These are phyloP conservation scores for Dactylellina leptospora DNA, from an alignment of 2,329 filamentous ascomycete genomes.

Conservation along the genomic window DNA sequence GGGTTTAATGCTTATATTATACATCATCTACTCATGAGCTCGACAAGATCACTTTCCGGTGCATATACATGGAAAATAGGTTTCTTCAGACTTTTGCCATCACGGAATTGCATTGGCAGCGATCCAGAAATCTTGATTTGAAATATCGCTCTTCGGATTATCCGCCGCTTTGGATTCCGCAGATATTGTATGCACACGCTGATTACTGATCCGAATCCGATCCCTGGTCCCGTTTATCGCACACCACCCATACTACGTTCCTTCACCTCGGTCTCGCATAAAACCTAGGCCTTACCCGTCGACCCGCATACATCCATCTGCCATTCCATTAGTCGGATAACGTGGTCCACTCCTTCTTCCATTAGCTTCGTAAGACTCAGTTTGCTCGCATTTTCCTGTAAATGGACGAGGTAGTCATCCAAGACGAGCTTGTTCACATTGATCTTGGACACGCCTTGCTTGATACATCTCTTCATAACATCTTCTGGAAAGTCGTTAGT, in stretches of 20 bases:
- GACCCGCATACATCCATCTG: constrained; percentile 65
- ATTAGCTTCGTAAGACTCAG: constrained; percentile 61
- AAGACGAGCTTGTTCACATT: constrained; percentile 69
- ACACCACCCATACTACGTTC: constrained; percentile 6
- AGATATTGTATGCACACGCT: background rate
- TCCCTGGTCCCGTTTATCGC: constrained; percentile 21
- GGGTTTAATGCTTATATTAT: constrained; percentile 11
- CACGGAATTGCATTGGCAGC: background rate
- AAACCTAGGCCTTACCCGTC: constrained; percentile 61
- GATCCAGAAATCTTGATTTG: background rate
- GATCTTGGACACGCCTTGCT: constrained; percentile 66
- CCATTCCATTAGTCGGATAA: constrained; percentile 61
- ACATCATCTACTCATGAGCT: background rate
- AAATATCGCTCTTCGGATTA: constrained; percentile 49
- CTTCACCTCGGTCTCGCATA: background rate
- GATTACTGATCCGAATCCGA: constrained; percentile 19
- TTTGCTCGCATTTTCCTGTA: constrained; percentile 61
- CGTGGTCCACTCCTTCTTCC: constrained; percentile 62
- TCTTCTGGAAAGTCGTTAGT: constrained; percentile 67
- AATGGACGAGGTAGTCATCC: constrained; percentile 62
- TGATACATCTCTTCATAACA: constrained; percentile 66
- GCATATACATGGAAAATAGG: background rate
- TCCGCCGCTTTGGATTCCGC: background rate
- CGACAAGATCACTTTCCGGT: background rate
- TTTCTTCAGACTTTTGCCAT: background rate